Evolutionary conservation across 2,329 filamentous ascomycete species (phyloP), one percentile per base, ranked within the genome.

Genomic region (Elsinoe fawcettii): DNA sequence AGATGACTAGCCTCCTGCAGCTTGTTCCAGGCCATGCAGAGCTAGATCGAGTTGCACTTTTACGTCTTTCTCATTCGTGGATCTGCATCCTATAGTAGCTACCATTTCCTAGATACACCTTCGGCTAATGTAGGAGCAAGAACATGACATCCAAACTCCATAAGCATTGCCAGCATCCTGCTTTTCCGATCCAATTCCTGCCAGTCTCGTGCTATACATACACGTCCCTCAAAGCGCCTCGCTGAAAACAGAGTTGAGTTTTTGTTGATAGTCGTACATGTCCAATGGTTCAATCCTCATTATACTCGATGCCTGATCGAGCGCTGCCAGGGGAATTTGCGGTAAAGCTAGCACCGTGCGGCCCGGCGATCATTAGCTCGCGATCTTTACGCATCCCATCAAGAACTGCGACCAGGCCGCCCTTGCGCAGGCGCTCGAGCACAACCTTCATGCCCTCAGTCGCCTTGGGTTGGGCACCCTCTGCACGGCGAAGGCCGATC

Each of bases 381-480:
- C 68, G 75, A 65, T 87, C 84, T 63, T 76, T 74, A 54, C 82
- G 75, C 84, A 87, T 87, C 25, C 83, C 84, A 62, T 87, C 85
- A 27, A 88, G 72, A n/a, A 87, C 85, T 20, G 72, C 84, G 14
- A 86, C 82, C 16, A 88, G 73, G 0, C 85, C 86, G 37, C 85
- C 85, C 58, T 77, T 75, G 56, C 85, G 75, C 66, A 88, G 70
- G 49, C 88, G 77, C 70, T 90, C 86, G 20, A 93, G 77, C 7
- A 93, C 88, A 36, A 91, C 82, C 58, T 82, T 84, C 88, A 93
- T 92, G 51, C 88, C 88, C 69, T 91, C 86, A 51, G 86, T 83
- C 63, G 87, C 88, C 74, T 91, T 91, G 54, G 85, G 84, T 65
- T 92, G 79, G 67, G 88, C 87, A 65, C 87, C 85, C 62, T 86